A percentile compares a stretch with the other conserved stretches of the same genome.
Evolutionary conservation across 2,329 filamentous ascomycete genomes (phyloP).

Genomic region (Calonectria honghensis): DNA sequence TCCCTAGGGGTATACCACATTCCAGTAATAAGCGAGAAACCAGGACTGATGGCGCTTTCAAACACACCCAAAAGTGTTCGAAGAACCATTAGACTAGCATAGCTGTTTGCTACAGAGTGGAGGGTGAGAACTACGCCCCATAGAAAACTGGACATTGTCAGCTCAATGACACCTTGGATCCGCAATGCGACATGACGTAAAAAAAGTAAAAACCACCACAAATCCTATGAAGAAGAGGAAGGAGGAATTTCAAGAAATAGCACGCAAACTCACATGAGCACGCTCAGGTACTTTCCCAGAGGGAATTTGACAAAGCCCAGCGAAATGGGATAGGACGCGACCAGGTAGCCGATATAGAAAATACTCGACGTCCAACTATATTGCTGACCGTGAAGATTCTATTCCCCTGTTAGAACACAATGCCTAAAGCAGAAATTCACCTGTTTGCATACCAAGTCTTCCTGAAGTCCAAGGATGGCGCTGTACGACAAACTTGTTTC

Average conservation of each 20-base stretch:
- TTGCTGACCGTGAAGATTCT: conserved; percentile 58
- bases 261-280: conserved; percentile 38
- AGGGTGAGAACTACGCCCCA: conserved; percentile 60
- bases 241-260: too few relatives aligned
- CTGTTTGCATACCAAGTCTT: conserved; percentile 24
- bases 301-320: conserved; percentile 48
- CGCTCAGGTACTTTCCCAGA: conserved; percentile 49
- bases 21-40: conserved; percentile 51
- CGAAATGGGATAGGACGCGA: conserved; percentile 49
- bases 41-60: conserved; percentile 54
- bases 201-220: not conserved
- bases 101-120: conserved; percentile 60
- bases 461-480: conserved; percentile 38
- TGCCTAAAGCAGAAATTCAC: not conserved
- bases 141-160: conserved; percentile 34
- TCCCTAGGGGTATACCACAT: conserved; percentile 58
- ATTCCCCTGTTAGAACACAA: not conserved
- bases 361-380: conserved; percentile 69
- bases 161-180: not conserved
- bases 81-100: conserved; percentile 50
- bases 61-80: conserved; percentile 53
- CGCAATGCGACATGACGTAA: not conserved
- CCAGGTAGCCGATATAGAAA: conserved; percentile 70
- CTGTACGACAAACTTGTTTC: conserved; percentile 43
- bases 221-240: not conserved